These are phyloP conservation scores for Halophytophthora batemanensis DNA, from an alignment of 352 stramenopile species.

Conservation along the genomic window DNA sequence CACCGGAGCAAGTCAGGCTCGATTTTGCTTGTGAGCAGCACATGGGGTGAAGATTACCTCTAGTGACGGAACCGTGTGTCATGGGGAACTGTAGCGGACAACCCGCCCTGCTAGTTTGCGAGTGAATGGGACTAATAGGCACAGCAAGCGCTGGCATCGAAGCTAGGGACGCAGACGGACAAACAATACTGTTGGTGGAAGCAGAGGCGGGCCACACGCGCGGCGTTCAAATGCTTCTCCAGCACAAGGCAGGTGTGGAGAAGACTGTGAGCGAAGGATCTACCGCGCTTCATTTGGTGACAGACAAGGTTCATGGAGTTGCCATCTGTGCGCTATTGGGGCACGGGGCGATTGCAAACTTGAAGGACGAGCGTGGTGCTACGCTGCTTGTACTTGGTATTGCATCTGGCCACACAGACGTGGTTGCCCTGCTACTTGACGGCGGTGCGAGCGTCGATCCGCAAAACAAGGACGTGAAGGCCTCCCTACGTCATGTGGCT, in stretches of 20 bases:
- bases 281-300: not conserved
- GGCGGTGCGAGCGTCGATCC: not conserved
- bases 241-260: not conserved
- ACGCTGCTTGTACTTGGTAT: too few species aligned
- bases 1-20: too few species aligned
- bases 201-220: not conserved
- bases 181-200: not conserved
- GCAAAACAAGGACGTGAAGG: not conserved
- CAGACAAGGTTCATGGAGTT: not conserved
- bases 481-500: not conserved
- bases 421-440: not conserved
- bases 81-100: too few species aligned
- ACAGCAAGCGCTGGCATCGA: not conserved
- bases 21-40: too few species aligned
- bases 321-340: not conserved
- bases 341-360: not conserved
- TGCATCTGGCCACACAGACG: not conserved
- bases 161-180: not conserved
- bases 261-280: not conserved
- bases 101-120: too few species aligned
- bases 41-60: too few species aligned
- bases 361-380: not conserved
- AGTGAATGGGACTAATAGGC: too few species aligned
- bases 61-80: too few species aligned
- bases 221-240: not conserved